These are phyloP conservation scores for Apostasia ramifera DNA, from an alignment of 106 monocot genomes.

Conservation along the genomic window DNA sequence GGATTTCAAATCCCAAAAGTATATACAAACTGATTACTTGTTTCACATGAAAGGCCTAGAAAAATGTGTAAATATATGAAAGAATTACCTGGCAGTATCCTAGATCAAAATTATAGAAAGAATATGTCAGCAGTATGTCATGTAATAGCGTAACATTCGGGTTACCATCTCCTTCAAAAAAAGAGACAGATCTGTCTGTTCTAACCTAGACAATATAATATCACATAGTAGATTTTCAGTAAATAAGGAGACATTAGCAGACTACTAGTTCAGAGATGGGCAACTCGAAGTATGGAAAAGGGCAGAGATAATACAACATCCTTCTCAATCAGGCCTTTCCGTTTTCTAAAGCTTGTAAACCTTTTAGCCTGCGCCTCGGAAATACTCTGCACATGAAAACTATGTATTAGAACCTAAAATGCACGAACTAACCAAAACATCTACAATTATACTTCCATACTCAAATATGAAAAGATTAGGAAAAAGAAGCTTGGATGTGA, in stretches of 20 bases:
- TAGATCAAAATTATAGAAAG: slow-evolving; percentile 98
- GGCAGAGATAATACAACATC: slow-evolving; percentile 53
- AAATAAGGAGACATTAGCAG: neutral
- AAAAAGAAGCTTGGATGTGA: neutral
- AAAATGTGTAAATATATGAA: neutral
- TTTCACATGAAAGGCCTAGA: neutral
- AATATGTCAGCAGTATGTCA: slow-evolving; percentile 91
- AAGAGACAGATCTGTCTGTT: slow-evolving; percentile 81
- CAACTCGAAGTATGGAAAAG: no score
- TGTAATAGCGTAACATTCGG: slow-evolving; percentile 60
- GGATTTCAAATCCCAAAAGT: neutral
- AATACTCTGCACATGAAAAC: slow-evolving; percentile 51
- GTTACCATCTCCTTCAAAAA: slow-evolving; percentile 93
- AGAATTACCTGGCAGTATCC: slow-evolving; percentile 87
- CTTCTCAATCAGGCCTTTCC: slow-evolving; percentile 92
- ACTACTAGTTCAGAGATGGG: neutral
- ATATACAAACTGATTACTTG: neutral
- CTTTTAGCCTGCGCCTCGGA: slow-evolving; percentile 73
- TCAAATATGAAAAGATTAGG: no score
- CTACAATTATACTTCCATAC: neutral
- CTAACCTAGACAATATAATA: slow-evolving; percentile 56
- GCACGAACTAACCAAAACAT: neutral
- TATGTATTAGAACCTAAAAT: neutral
- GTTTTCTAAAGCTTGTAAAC: slow-evolving; percentile 89
- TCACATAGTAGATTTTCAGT: neutral